Percentiles rank a stretch among this genome's conserved stretches.
Conservation (phyloP, 1,284 basidiomycete genomes). For the Sphaerobolus stellatus region DNA sequence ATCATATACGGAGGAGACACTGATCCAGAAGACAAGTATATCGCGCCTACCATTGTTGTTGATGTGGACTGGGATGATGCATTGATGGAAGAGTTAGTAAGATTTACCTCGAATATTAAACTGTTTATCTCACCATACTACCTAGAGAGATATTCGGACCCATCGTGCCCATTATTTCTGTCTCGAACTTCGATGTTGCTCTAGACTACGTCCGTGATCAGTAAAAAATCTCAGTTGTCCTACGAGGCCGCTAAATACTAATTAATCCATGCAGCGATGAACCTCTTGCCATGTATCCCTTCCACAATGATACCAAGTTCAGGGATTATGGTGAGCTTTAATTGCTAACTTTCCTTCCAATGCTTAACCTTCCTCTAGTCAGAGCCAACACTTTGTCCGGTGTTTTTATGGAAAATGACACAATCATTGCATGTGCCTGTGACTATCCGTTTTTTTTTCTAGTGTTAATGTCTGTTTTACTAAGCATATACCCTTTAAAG, state of each 20-base stretch:
- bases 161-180: slow-evolving; percentile 60
- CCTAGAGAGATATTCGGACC: slow-evolving; percentile 68
- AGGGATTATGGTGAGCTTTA: slow-evolving; percentile 55
- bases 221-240: slow-evolving; percentile 31
- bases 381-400: not conserved
- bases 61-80: slow-evolving; percentile 48
- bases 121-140: not conserved
- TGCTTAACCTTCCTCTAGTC: not conserved
- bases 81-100: slow-evolving; percentile 49
- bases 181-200: slow-evolving; percentile 52
- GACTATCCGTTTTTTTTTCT: not conserved
- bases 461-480: not conserved
- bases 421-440: not conserved
- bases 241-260: not conserved
- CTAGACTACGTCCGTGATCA: slow-evolving; percentile 48
- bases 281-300: slow-evolving; percentile 52
- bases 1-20: slow-evolving; percentile 54
- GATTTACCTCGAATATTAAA: not conserved
- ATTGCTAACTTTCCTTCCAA: not conserved
- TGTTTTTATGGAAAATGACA: not conserved
- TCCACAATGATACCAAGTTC: slow-evolving; percentile 46
- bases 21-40: slow-evolving; percentile 37
- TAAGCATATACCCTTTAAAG: not conserved
- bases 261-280: slow-evolving; percentile 32
- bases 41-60: slow-evolving; percentile 49